These are phyloP conservation scores for Ilyonectria sp. DNA, from an alignment of 2,329 filamentous ascomycete species.

Conservation along the genomic window DNA sequence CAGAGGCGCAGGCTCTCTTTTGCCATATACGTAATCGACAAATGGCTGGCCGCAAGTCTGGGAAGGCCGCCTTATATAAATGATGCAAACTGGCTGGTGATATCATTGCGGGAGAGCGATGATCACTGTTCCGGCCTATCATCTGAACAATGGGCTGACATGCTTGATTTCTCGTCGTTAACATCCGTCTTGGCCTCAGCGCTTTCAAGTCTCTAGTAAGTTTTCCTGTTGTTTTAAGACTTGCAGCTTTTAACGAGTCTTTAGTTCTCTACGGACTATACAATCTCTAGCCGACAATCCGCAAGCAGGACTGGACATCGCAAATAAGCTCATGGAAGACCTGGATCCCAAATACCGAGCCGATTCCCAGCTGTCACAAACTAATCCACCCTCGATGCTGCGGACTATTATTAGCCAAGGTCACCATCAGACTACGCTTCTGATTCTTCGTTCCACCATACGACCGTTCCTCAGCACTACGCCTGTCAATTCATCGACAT, in stretches of 20 bases:
- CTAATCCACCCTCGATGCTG: not conserved
- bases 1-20: conserved; percentile 36
- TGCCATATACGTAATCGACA: conserved; percentile 34
- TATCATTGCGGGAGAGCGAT: conserved; percentile 3
- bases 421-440: conserved; percentile 9
- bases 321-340: not conserved
- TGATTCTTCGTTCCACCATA: conserved; percentile 18
- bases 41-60: conserved; percentile 36
- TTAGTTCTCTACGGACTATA: conserved; percentile 16
- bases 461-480: conserved; percentile 2
- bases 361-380: not conserved
- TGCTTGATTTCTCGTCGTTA: conserved; percentile 20
- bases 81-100: conserved; percentile 31
- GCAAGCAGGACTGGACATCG: not conserved
- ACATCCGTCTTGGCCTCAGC: conserved; percentile 17
- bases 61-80: conserved; percentile 33
- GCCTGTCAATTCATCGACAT: not conserved
- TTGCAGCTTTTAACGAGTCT: not conserved
- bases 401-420: conserved; percentile 4
- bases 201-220: conserved; percentile 28
- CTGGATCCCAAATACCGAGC: not conserved
- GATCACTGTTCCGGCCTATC: conserved; percentile 16
- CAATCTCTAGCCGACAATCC: not conserved
- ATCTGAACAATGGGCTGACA: conserved; percentile 16
- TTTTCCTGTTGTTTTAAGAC: not conserved